These are phyloP conservation scores for bread wheat (Triticum aestivum) DNA, from an alignment of 176 grass and related monocot genomes.

Conservation along the genomic window DNA sequence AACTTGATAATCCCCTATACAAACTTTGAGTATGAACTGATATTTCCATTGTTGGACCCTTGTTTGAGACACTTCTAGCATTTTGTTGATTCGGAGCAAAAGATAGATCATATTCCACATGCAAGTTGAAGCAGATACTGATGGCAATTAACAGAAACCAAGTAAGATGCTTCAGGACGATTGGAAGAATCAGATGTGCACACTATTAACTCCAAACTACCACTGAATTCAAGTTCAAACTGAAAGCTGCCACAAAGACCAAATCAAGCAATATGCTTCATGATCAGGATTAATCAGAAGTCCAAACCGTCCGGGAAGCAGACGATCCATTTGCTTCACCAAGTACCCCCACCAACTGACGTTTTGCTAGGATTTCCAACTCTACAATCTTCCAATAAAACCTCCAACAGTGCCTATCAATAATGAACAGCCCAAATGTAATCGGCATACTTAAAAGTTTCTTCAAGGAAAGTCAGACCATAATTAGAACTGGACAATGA, in stretches of 20 bases:
- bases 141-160: neutral
- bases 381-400: neutral
- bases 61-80: neutral
- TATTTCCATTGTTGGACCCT: neutral
- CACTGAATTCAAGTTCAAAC: neutral
- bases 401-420: neutral
- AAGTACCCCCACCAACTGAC: neutral
- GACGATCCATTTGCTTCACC: neutral
- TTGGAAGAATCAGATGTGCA: neutral
- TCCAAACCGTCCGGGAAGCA: neutral
- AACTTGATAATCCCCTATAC: neutral
- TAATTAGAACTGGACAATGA: too few relatives aligned
- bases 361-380: neutral
- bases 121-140: neutral
- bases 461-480: neutral
- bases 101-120: neutral
- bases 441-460: neutral
- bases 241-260: neutral
- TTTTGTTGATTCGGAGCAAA: neutral
- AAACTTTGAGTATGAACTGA: neutral
- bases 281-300: neutral
- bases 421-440: neutral
- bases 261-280: neutral
- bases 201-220: neutral
- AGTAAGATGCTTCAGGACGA: neutral